Evolutionary conservation across 768 basidiomycete species (phyloP).

Genomic region (Auricularia heimuer): DNA sequence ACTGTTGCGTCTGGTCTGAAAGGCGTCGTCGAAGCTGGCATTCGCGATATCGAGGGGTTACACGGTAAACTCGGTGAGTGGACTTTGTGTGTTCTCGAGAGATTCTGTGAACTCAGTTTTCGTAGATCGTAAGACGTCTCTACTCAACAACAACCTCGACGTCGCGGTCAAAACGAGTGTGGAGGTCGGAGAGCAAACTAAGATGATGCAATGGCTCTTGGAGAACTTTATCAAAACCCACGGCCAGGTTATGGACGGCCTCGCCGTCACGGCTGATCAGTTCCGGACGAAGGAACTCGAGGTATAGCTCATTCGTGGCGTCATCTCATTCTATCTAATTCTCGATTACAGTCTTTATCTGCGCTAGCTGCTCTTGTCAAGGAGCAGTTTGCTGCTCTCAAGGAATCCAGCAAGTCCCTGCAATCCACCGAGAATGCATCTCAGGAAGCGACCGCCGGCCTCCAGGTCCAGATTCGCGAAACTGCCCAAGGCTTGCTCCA

Average conservation of each 20-base stretch:
- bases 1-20: constrained; percentile 63
- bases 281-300: constrained; percentile 50
- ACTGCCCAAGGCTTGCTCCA: constrained; percentile 37
- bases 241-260: constrained; percentile 38
- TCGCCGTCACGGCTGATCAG: constrained; percentile 47
- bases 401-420: constrained; percentile 37
- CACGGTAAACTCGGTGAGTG: constrained; percentile 76
- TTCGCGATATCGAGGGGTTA: constrained; percentile 57
- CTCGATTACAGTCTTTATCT: constrained; percentile 7
- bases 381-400: constrained; percentile 45
- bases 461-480: constrained; percentile 42
- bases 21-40: constrained; percentile 52
- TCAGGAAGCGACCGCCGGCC: constrained; percentile 36
- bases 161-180: constrained; percentile 54
- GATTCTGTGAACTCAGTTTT: not conserved
- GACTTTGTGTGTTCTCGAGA: not conserved
- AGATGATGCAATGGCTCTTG: constrained; percentile 45
- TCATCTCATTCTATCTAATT: not conserved
- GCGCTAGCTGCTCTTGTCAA: constrained; percentile 45
- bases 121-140: constrained; percentile 62
- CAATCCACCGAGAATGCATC: constrained; percentile 47
- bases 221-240: constrained; percentile 52
- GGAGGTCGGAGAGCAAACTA: constrained; percentile 44
- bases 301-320: constrained; percentile 25
- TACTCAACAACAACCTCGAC: constrained; percentile 55